These are phyloP conservation scores for Sclerotinia glacialis DNA, from an alignment of 2,329 filamentous ascomycete species.

Conservation along the genomic window DNA sequence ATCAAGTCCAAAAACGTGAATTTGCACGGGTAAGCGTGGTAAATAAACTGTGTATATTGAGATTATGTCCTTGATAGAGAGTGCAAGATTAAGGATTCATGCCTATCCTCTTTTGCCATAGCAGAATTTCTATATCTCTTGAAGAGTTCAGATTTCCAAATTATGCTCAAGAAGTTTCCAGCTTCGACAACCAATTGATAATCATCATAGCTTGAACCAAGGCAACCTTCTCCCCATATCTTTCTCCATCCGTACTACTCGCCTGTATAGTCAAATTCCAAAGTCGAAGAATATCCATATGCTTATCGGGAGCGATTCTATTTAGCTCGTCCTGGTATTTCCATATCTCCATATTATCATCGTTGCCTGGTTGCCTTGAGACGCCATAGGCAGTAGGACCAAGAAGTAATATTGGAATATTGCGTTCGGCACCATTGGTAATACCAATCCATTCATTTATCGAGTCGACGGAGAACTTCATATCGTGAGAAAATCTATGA, in stretches of 20 bases:
- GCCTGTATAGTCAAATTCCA: slow-evolving; percentile 46
- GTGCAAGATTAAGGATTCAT: not conserved
- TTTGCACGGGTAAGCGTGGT: too few relatives aligned
- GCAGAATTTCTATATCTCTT: too few relatives aligned
- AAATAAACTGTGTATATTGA: not conserved
- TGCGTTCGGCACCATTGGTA: slow-evolving; percentile 40
- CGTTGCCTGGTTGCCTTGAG: slow-evolving; percentile 14
- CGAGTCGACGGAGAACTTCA: slow-evolving; percentile 36
- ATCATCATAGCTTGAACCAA: slow-evolving; percentile 44
- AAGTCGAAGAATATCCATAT: slow-evolving; percentile 44
- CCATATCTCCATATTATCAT: slow-evolving; percentile 36
- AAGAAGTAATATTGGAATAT: slow-evolving; percentile 45
- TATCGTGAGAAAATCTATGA: slow-evolving; percentile 38
- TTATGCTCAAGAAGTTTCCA: slow-evolving; percentile 34
- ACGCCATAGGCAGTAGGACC: slow-evolving; percentile 40
- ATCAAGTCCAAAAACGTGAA: not conserved
- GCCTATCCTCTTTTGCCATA: not conserved
- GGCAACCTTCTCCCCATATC: slow-evolving; percentile 43
- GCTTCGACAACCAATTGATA: slow-evolving; percentile 40
- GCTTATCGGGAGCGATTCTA: slow-evolving; percentile 38
- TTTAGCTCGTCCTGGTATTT: slow-evolving; percentile 41
- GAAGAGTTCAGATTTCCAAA: too few relatives aligned
- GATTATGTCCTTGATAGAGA: not conserved
- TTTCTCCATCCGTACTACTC: slow-evolving; percentile 41
- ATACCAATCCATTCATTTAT: slow-evolving; percentile 44